Evolutionary conservation across 768 basidiomycete species (phyloP), one percentile per base, ranked within the genome.

Genomic region (Russula sp.): DNA sequence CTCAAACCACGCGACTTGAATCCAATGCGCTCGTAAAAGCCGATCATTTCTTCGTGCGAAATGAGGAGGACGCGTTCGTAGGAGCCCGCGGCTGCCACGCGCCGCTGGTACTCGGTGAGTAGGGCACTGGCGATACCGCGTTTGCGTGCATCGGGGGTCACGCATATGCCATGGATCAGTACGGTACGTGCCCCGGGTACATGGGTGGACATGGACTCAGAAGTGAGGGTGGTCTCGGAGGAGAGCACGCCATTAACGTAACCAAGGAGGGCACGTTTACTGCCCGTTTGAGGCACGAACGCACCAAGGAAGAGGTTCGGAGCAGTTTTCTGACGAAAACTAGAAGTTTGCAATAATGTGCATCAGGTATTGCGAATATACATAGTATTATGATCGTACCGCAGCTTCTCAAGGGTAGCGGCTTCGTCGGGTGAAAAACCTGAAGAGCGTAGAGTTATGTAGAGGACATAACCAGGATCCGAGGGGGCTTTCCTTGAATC

Each of bases 141-240:
- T 36, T 78, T 69, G 30, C 77, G 76, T 61, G 80, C 75, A 3
- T 72, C 62, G 0, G 76, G 70, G 3, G 76, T 64, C 14, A 90
- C 81, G 69, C 84, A 87, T n/a, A 90, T 81, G 10, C 86, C 84
- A 71, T 91, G 89, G 50, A 91, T 79, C 71, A 86, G 88, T 58
- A 89, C 81, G 5, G 83, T 81, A 0, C 77, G 57, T 0, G 80
- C 74, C 11, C 71, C 69, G 0, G 85, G 81, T 48, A 82, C 78
- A 68, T 91, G 88, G 0, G 71, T 79, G 0, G 79, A 79, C 89
- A 91, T 90, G 9, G 88, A 87, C n/a, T 78, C 80, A 68, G 87
- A 84, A 13, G 84, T 86, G 53, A 90, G 76, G 5, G 79, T 76
- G 8, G 72, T 48, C 1, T 79, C 77, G 2, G 80, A 73, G 0